Percentiles rank a stretch among this genome's conserved stretches.
Evolutionary conservation across 192 early-diverging fungal species (phyloP).

Genomic region (Mortierella hygrophila): DNA sequence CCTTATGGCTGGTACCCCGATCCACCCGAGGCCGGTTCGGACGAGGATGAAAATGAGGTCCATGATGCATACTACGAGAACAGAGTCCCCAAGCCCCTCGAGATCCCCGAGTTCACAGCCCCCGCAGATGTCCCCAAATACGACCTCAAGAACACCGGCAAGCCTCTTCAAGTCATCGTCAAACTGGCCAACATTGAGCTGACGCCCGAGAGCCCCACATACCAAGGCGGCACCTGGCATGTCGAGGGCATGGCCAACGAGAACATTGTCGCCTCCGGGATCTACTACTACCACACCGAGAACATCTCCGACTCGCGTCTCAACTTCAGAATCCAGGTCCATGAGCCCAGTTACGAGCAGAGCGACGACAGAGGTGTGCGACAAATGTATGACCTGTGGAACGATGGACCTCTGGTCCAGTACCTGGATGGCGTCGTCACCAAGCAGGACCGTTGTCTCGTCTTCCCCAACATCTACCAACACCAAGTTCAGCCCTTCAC

Average conservation of each 20-base stretch:
- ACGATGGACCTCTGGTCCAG: constrained; percentile 54
- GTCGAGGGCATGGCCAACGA: constrained; percentile 81
- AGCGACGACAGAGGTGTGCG: constrained; percentile 32
- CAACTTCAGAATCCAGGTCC: constrained; percentile 62
- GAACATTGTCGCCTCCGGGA: constrained; percentile 77
- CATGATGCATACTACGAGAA: constrained; percentile 41
- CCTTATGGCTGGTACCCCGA: constrained; percentile 23
- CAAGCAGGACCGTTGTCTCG: constrained; percentile 69
- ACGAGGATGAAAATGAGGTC: constrained; percentile 19
- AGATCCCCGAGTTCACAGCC: constrained; percentile 19
- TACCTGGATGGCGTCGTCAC: constrained; percentile 60
- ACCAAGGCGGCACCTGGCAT: constrained; percentile 73
- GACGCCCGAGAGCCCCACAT: constrained; percentile 73
- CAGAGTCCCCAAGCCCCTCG: constrained; percentile 27
- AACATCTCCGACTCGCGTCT: constrained; percentile 77
- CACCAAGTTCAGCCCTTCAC: constrained; percentile 74
- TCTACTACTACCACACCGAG: constrained; percentile 78
- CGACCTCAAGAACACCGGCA: constrained; percentile 37
- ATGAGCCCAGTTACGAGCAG: constrained; percentile 46
- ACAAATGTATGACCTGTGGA: constrained; percentile 58
- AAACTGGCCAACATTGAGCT: constrained; percentile 79
- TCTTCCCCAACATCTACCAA: constrained; percentile 81
- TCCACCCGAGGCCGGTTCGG: not conserved
- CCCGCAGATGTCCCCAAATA: constrained; percentile 24
- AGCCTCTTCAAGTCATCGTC: constrained; percentile 67